Percentiles rank a stretch among this genome's conserved stretches.
phyloP scores from a whole-genome alignment of 805 yeast genomes.

The Metschnikowia similis region DNA sequence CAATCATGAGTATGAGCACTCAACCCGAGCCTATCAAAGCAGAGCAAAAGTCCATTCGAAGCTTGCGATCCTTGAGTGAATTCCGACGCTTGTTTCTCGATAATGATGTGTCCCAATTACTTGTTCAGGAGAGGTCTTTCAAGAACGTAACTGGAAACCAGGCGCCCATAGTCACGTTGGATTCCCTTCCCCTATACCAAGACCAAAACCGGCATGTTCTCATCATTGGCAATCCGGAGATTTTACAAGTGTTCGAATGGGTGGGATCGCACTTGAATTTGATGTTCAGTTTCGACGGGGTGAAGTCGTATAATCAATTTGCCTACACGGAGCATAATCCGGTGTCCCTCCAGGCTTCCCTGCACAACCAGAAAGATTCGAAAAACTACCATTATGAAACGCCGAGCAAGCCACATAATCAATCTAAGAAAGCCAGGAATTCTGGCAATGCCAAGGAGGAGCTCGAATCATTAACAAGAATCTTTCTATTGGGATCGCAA shows the following conservation, averaged over 20 bases:
- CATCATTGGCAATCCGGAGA: slow-evolving; percentile 22
- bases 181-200: slow-evolving; percentile 14
- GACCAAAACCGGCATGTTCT: slow-evolving; percentile 23
- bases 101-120: slow-evolving; percentile 16
- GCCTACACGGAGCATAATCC: slow-evolving; percentile 13
- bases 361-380: background rate
- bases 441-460: background rate
- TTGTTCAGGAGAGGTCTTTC: slow-evolving; percentile 21
- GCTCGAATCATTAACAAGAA: background rate
- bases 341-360: slow-evolving; percentile 2
- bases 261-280: slow-evolving; percentile 33
- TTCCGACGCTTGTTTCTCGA: slow-evolving; percentile 20
- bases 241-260: slow-evolving; percentile 23
- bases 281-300: slow-evolving; percentile 26
- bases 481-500: slow-evolving; percentile 27
- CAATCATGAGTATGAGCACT: slow-evolving; percentile 20
- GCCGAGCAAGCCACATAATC: background rate
- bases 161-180: slow-evolving; percentile 18
- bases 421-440: background rate
- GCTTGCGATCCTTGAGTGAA: slow-evolving; percentile 25
- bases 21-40: slow-evolving; percentile 10
- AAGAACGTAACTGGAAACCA: slow-evolving; percentile 16
- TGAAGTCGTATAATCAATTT: slow-evolving; percentile 14
- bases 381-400: background rate
- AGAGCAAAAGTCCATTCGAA: slow-evolving; percentile 11